These are phyloP conservation scores for Sugiyamaella smithiae DNA, from an alignment of 805 yeast genomes.

Conservation along the genomic window DNA sequence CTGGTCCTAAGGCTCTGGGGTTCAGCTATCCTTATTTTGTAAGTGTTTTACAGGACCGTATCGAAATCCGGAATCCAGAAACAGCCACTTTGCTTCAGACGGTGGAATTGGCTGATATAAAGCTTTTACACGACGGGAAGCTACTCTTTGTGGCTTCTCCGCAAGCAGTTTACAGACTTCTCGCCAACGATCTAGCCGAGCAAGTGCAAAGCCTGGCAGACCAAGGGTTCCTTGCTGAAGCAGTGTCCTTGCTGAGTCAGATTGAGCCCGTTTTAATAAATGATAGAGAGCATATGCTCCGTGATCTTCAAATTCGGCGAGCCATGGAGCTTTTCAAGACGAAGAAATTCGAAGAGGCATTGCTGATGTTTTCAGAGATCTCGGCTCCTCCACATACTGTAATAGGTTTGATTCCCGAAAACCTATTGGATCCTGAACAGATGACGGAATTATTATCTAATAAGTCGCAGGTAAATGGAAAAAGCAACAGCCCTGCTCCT, in stretches of 20 bases:
- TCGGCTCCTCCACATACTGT: slow-evolving; percentile 60
- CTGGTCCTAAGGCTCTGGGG: slow-evolving; percentile 32
- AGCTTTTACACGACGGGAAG: slow-evolving; percentile 27
- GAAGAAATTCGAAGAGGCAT: slow-evolving; percentile 37
- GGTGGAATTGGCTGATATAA: slow-evolving; percentile 28
- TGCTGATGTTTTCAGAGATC: slow-evolving; percentile 48
- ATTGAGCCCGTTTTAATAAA: slow-evolving; percentile 30
- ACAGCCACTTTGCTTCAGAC: slow-evolving; percentile 39
- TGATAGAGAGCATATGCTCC: slow-evolving; percentile 36
- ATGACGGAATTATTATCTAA: neutral
- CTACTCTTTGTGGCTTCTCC: slow-evolving; percentile 33
- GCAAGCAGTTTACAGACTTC: slow-evolving; percentile 30
- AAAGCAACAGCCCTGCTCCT: neutral
- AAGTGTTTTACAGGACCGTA: slow-evolving; percentile 27
- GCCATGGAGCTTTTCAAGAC: slow-evolving; percentile 37
- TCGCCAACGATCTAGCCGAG: slow-evolving; percentile 31
- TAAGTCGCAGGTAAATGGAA: neutral
- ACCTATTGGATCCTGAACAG: neutral
- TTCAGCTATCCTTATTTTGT: slow-evolving; percentile 44
- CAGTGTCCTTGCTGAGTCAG: slow-evolving; percentile 42
- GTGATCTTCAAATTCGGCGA: slow-evolving; percentile 44
- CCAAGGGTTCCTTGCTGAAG: slow-evolving; percentile 39
- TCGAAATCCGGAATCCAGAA: slow-evolving; percentile 41
- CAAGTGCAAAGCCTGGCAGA: slow-evolving; percentile 37
- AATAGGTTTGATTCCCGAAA: slow-evolving; percentile 44